Evolutionary conservation across 2,329 filamentous ascomycete genomes (phyloP), one percentile per base, ranked within the genome.

Genomic region (Talaromyces piceae): DNA sequence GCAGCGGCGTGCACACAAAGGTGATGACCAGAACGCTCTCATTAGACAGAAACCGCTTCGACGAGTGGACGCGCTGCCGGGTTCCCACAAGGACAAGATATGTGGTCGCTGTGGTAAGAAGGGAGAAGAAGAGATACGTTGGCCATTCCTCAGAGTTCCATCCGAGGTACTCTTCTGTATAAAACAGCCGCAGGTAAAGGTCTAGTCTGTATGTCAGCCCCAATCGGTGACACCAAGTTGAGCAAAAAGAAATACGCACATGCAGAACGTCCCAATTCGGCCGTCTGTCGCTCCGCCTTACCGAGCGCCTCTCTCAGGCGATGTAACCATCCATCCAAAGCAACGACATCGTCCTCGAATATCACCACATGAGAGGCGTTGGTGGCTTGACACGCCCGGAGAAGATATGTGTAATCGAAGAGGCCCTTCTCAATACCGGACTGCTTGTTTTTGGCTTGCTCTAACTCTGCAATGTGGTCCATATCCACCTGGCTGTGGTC

Each of bases 271-370:
- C 55, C 57, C 30, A 65, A 60, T 23, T 59, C 54, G 13, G 55
- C 57, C 11, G 61, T 63, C 46, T 67, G 58, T 27, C 53, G 54
- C 51, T 72, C 65, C 4, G 65, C 66, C 30, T 20, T 37, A 20
- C 20, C 16, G 3, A 37, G 33, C 0, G 66, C 72, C 4, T 61
- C 53, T 33, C 69, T 59, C 0, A 69, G 70, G 4, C 71, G 67
- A 45, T 70, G 62, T 55, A 70, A 74, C 74, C 75, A 77, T 11
- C 73, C 73, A 46, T 74, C 71, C 57, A 72, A 65, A 28, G 71
- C 73, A 4, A 77, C 50, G 3, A 70, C 64, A 55, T 77, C 74
- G 54, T 77, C 74, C 56, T 77, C 74, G 4, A 77, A 57, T 33
- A 77, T 70, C 5, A 66, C 60, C 31, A 72, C 64, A 54, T 74